Evolutionary conservation across 495 filamentous ascomycete species (phyloP), one percentile per base, ranked within the genome.

Genomic region (Aspergillus taichungensis): DNA sequence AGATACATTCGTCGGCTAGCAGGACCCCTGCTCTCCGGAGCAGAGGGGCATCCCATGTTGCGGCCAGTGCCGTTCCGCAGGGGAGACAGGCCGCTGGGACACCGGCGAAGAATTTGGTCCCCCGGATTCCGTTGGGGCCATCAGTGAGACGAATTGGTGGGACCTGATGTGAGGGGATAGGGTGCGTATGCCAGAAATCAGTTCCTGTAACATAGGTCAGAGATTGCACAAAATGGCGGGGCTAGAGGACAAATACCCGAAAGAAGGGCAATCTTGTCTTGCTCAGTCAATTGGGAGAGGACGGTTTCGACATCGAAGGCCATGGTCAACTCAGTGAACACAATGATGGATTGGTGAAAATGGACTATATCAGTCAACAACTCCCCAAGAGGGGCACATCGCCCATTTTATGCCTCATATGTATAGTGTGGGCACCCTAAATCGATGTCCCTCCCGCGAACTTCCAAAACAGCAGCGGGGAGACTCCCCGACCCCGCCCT

Each of bases 131-230:
- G 55, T 83, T 84, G 10, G 82, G 81, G 1, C 82, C 82, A 45
- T 85, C 82, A 7, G 76, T 76, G 31, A 75, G 64, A 34, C 80
- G 76, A 14, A 85, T 59, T 6, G 80, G 73, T 8, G 84, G 82
- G 30, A 87, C 78, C 11, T 69, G 69, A 56, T 80, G 76, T 34
- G 73, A 61, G 6, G 79, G 77, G 45, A 88, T 79, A 1, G 79
- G 61, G 50, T 75, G 76, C 3, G 82, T 85, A 40, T 83, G 76
- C 83, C 83, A 87, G 59, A 85, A 84, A 61, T 86, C 83, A 32
- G 47, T 60, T 40, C 61, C 61, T 64, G 34, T 32, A 30, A 13
- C 12, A 40, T 14, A 11, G 5, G 42, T 37, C 28, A 28, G 14
- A 8, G 13, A 14, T 24, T 4, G 18, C 18, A 24, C 18, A 24